Base-by-base conservation (phyloP, 1,139 yeast species). In the Candida gigantensis region DNA sequence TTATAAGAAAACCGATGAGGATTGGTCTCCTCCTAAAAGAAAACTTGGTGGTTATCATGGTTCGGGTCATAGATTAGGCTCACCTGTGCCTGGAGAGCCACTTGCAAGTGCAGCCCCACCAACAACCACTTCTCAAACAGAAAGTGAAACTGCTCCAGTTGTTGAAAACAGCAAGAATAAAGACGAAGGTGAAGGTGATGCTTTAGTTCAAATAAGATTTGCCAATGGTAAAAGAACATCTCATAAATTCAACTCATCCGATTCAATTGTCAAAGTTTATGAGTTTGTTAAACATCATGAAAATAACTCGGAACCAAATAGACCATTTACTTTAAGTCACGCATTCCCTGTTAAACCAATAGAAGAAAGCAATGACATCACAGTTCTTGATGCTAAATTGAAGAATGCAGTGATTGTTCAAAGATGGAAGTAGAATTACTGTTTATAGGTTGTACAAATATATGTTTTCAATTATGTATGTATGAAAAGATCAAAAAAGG, bases 351-450 rank as follows among this genome's bases (percentile, higher is more conserved):
- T 86, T 25, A 77, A 80, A 57, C 81, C 84, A 26, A 77, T 90
- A 35, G 79, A 74, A 35, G 80, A 84, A 42, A 65, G 69, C 27
- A 42, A 40, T 3, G 68, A 65, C 5, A 56, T 70, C 27, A 73
- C 84, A 2, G 77, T 92, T 32, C 78, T 72, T 39, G 90, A 81
- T 25, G 95, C 95, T 3, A 86, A 87, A 32, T 71, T 88, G 49
- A 76, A 77, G 41, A 87, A 87, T 50, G 79, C 97, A 0, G 96
- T 88, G n/a, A 81, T 90, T 23, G 89, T 90, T 12, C 97, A 90
- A 59, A 79, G 95, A 62, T 84, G 92, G 92, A 51, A 37, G 23
- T 46, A 45, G 38, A 24, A 12, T 16, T n/a, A 25, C 15, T 30
- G 20, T 12, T n/a, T 30, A 11, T 24, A 19, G n/a, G 18, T 30